Base-by-base conservation (phyloP, 1,139 yeast species). In the Hyphopichia pseudoburtonii region DNA sequence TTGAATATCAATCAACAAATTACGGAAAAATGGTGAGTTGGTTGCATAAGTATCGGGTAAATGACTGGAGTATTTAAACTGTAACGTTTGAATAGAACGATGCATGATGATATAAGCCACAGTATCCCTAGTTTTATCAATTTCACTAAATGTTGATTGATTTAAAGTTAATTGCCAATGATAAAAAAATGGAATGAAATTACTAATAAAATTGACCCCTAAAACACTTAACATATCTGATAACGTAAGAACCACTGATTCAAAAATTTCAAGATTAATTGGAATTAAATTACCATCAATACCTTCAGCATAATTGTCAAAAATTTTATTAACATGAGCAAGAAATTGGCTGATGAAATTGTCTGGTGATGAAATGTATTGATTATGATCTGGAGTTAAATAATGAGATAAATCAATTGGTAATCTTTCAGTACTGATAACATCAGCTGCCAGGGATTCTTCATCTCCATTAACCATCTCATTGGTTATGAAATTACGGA, bases 151-250 rank as follows among this genome's bases (percentile, higher is more conserved):
- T 4, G 40, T 37, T 15, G 43, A 42, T 18, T 40, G 44, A 17
- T 42, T 34, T 16, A 47, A 39, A 11, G 57, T 52, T 30, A 64
- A 41, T 33, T 63, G 61, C 80, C 81, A 76, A 42, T 67, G 68
- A 44, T 64, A 66, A 47, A 73, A 71, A 47, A 66, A 73, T 5
- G 80, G 76, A 7, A 76, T 46, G 35, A 67, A 73, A 47, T 74
- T 74, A 41, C 58, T 61, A 12, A 72, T 47, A 28, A 75, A 70
- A 44, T 76, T 76, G 37, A 74, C 52, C 1, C 81, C 82, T 41
- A 69, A 65, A 22, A 60, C 60, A 2, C 48, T 42, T 14, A 62
- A 44, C 46, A 75, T 49, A 17, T 54, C 50, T 12, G 56, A 56
- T 28, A 74, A 44, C 3, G 64, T 52, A 1, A 47, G 45, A 2